A percentile compares a stretch with the other conserved stretches of the same genome.
Conservation (phyloP, 257 asterid genomes). For the Anisodus acutangulus region DNA sequence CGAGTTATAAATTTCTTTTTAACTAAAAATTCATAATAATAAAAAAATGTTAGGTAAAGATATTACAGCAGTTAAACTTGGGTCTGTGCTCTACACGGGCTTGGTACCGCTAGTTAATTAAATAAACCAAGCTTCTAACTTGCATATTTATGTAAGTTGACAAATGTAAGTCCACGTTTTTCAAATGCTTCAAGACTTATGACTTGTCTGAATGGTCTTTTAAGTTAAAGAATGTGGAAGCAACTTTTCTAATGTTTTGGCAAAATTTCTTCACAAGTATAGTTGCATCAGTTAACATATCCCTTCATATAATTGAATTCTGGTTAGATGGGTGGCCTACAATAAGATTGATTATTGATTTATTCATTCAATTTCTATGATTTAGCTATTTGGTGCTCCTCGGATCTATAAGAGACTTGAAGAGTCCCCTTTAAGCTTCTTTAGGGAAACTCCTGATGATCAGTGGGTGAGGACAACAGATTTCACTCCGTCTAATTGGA, state of each 20-base stretch:
- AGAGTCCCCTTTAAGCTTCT: constrained; percentile 45
- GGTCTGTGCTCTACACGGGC: background rate
- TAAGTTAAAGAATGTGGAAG: background rate
- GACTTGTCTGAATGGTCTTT: constrained; percentile 2
- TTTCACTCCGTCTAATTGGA: constrained; percentile 53
- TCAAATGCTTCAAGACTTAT: background rate
- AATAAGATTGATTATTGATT: background rate
- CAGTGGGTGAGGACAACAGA: constrained; percentile 93
- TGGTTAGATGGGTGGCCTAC: background rate
- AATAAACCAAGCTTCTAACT: background rate
- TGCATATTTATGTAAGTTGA: background rate
- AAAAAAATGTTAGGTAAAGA: background rate
- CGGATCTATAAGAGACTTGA: constrained; percentile 64
- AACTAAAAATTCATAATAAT: background rate
- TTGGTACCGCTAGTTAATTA: background rate
- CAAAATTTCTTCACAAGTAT: background rate
- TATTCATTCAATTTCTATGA: background rate
- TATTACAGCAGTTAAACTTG: background rate
- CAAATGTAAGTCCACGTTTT: background rate
- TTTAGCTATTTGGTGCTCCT: constrained; percentile 81
- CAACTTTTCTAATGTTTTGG: background rate
- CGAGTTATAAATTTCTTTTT: background rate
- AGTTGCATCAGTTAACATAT: constrained; percentile 4
- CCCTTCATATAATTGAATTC: background rate
- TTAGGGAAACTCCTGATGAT: constrained; percentile 58